A percentile compares a stretch with the other conserved stretches of the same genome.
Evolutionary conservation across 371 early-diverging fungal genomes (phyloP).

Genomic region (Dichotomocladium elegans): DNA sequence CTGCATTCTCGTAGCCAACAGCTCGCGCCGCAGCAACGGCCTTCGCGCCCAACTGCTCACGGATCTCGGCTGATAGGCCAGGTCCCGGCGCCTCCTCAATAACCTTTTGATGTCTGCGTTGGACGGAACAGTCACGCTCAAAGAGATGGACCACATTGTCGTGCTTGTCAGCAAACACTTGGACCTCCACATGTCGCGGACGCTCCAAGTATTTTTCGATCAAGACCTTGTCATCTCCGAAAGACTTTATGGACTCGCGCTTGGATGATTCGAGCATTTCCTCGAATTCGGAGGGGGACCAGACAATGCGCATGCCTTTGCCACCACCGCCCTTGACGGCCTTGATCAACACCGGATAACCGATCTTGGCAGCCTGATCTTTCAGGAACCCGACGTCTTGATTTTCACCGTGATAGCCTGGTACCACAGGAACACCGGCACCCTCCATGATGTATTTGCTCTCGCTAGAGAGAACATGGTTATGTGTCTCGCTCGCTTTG

Average conservation of each 20-base stretch:
- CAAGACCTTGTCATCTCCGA: slow-evolving; percentile 88
- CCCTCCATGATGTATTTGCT: slow-evolving; percentile 88
- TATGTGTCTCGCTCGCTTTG: neutral
- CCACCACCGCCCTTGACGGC: slow-evolving; percentile 97
- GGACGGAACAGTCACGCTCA: slow-evolving; percentile 97
- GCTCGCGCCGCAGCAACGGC: slow-evolving; percentile 92
- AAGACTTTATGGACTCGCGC: slow-evolving; percentile 86
- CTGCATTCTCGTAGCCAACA: slow-evolving; percentile 90
- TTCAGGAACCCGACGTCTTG: slow-evolving; percentile 76
- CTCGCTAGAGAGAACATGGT: slow-evolving; percentile 61
- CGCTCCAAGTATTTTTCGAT: slow-evolving; percentile 87
- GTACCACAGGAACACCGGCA: slow-evolving; percentile 90
- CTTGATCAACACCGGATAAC: slow-evolving; percentile 95
- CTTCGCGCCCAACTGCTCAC: slow-evolving; percentile 79
- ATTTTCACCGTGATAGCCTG: slow-evolving; percentile 93
- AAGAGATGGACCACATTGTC: slow-evolving; percentile 91
- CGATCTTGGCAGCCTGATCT: slow-evolving; percentile 76
- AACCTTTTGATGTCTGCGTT: slow-evolving; percentile 96
- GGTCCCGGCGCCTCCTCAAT: slow-evolving; percentile 88
- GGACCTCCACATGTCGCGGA: slow-evolving; percentile 95
- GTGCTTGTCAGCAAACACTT: slow-evolving; percentile 89
- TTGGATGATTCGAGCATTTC: slow-evolving; percentile 82
- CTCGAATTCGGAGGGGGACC: slow-evolving; percentile 72
- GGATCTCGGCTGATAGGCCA: slow-evolving; percentile 65
- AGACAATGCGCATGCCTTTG: slow-evolving; percentile 86